These are phyloP conservation scores for Pulveroboletus sp. DNA, from an alignment of 768 basidiomycete species.

Conservation along the genomic window DNA sequence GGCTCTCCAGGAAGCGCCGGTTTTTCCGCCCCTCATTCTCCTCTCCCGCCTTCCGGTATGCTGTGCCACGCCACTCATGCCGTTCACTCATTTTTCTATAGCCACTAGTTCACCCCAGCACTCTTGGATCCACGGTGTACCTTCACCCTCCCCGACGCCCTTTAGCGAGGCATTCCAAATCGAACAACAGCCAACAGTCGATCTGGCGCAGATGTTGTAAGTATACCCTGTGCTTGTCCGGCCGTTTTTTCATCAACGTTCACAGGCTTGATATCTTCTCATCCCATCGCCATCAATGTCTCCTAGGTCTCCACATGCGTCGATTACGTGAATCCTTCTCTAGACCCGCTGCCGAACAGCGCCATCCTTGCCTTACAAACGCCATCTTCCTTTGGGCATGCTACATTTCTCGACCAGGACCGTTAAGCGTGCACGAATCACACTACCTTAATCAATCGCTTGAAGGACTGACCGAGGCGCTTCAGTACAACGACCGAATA, in stretches of 20 bases:
- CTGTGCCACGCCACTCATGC: background rate
- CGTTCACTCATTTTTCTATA: slow-evolving; percentile 14
- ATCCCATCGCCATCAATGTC: slow-evolving; percentile 70
- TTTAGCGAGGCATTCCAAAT: slow-evolving; percentile 47
- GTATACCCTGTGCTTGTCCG: slow-evolving; percentile 19
- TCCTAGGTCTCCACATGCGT: slow-evolving; percentile 64
- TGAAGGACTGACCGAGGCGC: slow-evolving; percentile 57
- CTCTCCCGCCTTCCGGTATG: slow-evolving; percentile 52
- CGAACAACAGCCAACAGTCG: slow-evolving; percentile 47
- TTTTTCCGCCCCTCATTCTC: slow-evolving; percentile 52
- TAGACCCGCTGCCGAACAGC: slow-evolving; percentile 52
- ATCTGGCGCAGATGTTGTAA: slow-evolving; percentile 65
- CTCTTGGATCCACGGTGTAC: slow-evolving; percentile 46
- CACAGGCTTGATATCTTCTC: slow-evolving; percentile 69
- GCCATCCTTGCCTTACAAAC: slow-evolving; percentile 74
- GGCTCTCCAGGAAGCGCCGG: slow-evolving; percentile 50
- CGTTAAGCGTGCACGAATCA: slow-evolving; percentile 65
- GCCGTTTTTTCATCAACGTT: slow-evolving; percentile 6
- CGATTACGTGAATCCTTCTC: slow-evolving; percentile 58
- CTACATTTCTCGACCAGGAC: slow-evolving; percentile 68
- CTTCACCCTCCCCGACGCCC: slow-evolving; percentile 51
- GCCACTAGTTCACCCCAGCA: slow-evolving; percentile 48
- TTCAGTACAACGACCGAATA: slow-evolving; percentile 49
- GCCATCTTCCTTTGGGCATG: slow-evolving; percentile 82
- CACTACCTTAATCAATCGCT: slow-evolving; percentile 65